Base-by-base conservation (phyloP, 306 rosid genomes). In the Vachellia collinsii region DNA sequence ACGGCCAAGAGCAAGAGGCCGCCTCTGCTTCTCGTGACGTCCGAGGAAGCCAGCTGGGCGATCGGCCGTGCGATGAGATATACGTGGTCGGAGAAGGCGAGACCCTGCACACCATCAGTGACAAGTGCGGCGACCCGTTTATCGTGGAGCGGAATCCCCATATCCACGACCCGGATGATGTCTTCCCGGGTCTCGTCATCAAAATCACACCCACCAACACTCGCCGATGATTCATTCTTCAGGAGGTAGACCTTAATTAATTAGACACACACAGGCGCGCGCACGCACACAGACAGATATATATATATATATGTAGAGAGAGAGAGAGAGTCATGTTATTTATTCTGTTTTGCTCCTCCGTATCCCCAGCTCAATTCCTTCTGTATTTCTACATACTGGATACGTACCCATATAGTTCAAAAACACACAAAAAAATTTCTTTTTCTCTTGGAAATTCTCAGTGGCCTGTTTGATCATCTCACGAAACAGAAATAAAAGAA, bases 111-210 rank as follows among this genome's bases (percentile, higher is more conserved):
- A 93, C 97, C 76, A 93, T 93, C 69, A 88, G 97, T 77, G 97
- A 93, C 83, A 91, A 88, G 97, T 93, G 97, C 70, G 83, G 81
- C 51, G 97, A 93, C 80, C 93, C 97, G 13, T 93, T 66, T 64
- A 93, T 93, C 48, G 97, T 93, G 70, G 97, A 93, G 84, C 83
- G 89, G 23, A 93, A 91, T 86, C 97, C 97, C 0, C 97, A 93
- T 86, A 93, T 93, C 74, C 94, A 93, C 77, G 97, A 93, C 74
- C 97, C 97, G 68, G 97, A 93, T 79, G 98, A 94, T 80, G 97
- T 94, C 1, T 94, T 92, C 76, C 98, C 98, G 0, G 98, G 98
- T 34, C 85, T 94, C 48, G 97, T 94, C 75, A 94, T 94, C 88
- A 92, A 85, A 84, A 94, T 94, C 77, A 86, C 83, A 42, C 89